Conservation (phyloP, 1,284 basidiomycete species). For the Cutaneotrichosporon cutaneum region DNA sequence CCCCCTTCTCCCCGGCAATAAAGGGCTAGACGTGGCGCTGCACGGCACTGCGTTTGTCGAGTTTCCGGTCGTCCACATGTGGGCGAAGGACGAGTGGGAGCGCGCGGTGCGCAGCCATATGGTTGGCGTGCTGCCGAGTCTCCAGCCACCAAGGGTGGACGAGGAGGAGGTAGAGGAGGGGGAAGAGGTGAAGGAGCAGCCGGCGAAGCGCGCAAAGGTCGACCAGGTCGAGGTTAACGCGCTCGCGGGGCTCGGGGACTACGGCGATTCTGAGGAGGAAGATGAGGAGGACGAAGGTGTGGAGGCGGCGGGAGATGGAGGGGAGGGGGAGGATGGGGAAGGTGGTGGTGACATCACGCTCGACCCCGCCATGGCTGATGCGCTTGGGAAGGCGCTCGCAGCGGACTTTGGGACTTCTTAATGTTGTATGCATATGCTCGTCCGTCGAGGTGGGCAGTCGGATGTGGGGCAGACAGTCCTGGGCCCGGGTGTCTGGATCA, state of each 20-base stretch:
- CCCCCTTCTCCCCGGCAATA: conserved; percentile 60
- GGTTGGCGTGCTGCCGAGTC: conserved; percentile 46
- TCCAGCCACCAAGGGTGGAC: conserved; percentile 30
- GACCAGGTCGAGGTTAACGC: conserved; percentile 47
- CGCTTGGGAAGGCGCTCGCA: conserved; percentile 31
- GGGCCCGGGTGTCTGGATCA: no score
- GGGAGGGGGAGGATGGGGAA: conserved; percentile 15
- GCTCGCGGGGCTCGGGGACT: conserved; percentile 48
- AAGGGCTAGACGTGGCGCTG: conserved; percentile 58
- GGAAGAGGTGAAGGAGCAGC: conserved; percentile 53
- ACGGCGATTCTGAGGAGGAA: conserved; percentile 36
- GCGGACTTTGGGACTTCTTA: conserved; percentile 21
- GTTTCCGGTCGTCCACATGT: conserved; percentile 74
- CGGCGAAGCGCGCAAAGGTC: conserved; percentile 49
- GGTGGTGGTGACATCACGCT: no score
- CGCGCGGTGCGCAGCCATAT: conserved; percentile 54
- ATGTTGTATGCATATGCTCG: conserved; percentile 2
- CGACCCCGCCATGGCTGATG: conserved; percentile 28
- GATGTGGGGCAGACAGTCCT: neutral
- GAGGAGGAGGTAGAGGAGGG: conserved; percentile 2
- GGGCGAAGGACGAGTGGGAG: conserved; percentile 62
- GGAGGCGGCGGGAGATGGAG: conserved; percentile 8
- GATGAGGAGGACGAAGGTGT: conserved; percentile 22
- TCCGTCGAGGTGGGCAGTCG: no score
- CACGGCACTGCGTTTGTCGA: conserved; percentile 69